Evolutionary conservation across 805 yeast species (phyloP), one percentile per base, ranked within the genome.

Genomic region (Kodamaea jinghongensis): DNA sequence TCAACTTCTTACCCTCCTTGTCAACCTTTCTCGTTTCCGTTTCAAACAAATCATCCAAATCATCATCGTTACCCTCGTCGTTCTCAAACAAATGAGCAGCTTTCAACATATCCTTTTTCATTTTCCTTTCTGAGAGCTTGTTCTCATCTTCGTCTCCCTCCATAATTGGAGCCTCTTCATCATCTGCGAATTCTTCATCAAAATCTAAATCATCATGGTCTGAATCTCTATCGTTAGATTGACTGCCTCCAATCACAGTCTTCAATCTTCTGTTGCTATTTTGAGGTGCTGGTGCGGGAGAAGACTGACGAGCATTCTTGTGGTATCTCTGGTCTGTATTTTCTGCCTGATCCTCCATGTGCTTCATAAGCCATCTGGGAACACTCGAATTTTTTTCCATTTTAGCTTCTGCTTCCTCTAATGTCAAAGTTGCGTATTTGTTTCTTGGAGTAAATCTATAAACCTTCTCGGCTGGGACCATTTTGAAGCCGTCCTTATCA

Each of bases 131-230:
- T 37, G 89, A 85, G 46, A 88, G 85, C 59, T 85, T 89, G 59
- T 87, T 86, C 56, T 93, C 98, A 55, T 93, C 96, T 56, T 91
- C 98, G 45, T 90, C 80, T 34, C 96, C 96, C 55, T 91, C 98
- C 73, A 91, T 79, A 43, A 93, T 86, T 20, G 99, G 99, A 1
- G 98, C 98, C 60, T 91, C 99, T 66, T 93, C 99, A 60, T 93
- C 99, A 61, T 93, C 99, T 17, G 93, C 97, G 63, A 93, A 93
- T 60, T 90, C 97, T 60, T 93, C 98, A 51, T 93, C 97, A 55
- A 74, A 91, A 64, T 91, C 99, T 54, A 93, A 67, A 55, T 89
- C 97, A 48, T 90, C 97, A 48, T 86, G 88, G 42, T 88, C 96
- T 8, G 88, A 82, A 49, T 80, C 87, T 45, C 79, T 55, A 29